Evolutionary conservation across 495 filamentous ascomycete species (phyloP).

Genomic region (Podospora conica): DNA sequence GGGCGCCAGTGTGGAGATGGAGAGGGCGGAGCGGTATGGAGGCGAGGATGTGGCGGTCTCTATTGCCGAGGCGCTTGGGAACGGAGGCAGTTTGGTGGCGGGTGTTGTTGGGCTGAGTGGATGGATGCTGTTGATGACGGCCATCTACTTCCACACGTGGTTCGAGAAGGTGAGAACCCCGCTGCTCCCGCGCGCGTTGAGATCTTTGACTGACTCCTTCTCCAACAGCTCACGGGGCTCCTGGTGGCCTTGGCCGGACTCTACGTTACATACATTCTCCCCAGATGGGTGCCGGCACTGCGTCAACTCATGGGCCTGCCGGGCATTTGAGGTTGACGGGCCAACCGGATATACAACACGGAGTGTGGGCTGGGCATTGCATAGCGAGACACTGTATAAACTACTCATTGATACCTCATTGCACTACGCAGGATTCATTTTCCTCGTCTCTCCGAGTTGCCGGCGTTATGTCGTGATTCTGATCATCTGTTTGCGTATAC

Average conservation of each 20-base stretch:
- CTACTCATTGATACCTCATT: neutral
- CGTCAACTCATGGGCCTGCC: slow-evolving; percentile 68
- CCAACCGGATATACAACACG: neutral
- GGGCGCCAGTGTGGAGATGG: slow-evolving; percentile 39
- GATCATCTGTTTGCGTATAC: neutral
- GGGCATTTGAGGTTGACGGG: slow-evolving; percentile 44
- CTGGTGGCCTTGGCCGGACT: slow-evolving; percentile 61
- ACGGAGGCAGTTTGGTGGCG: slow-evolving; percentile 43
- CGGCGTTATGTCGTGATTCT: neutral
- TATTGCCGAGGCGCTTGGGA: slow-evolving; percentile 28
- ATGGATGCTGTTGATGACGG: slow-evolving; percentile 99
- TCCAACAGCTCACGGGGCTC: slow-evolving; percentile 62
- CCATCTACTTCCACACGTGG: slow-evolving; percentile 97
- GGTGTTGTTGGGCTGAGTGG: slow-evolving; percentile 57
- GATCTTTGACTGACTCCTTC: neutral
- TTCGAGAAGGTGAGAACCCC: slow-evolving; percentile 73
- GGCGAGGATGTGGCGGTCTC: slow-evolving; percentile 16
- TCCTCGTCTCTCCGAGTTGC: neutral
- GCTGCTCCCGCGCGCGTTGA: too few species aligned
- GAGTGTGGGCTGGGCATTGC: neutral
- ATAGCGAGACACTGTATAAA: slow-evolving; percentile 5
- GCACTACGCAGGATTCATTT: neutral
- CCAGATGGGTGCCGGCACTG: slow-evolving; percentile 56
- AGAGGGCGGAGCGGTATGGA: slow-evolving; percentile 30
- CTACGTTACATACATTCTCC: slow-evolving; percentile 71